Percentiles rank a stretch among this genome's conserved stretches.
phyloP scores from a whole-genome alignment of 1,284 basidiomycete genomes.

The Gastroboletus turbinatus region DNA sequence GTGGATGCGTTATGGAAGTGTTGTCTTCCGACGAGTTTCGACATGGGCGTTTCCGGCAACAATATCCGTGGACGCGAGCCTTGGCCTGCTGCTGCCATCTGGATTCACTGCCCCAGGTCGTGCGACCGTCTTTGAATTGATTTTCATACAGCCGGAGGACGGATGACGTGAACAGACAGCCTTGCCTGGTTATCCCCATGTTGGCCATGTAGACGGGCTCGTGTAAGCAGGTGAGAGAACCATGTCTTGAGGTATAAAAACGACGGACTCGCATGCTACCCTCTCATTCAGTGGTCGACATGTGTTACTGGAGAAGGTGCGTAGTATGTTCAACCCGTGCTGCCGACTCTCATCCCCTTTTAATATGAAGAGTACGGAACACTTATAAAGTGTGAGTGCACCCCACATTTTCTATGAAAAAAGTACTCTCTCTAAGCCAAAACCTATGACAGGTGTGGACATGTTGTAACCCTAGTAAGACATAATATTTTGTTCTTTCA shows the following conservation, averaged over 20 bases:
- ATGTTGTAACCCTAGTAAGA: conserved; percentile 54
- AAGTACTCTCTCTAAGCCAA: conserved; percentile 6
- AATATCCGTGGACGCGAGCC: conserved; percentile 12
- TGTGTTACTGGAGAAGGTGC: conserved; percentile 48
- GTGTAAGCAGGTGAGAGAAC: conserved; percentile 34
- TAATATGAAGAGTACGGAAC: conserved; percentile 46
- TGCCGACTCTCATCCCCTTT: conserved; percentile 6
- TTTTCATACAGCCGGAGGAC: conserved; percentile 24
- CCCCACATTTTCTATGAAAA: neutral
- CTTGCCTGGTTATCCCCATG: conserved; percentile 32
- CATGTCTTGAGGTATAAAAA: conserved; percentile 32
- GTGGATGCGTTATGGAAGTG: conserved; percentile 34
- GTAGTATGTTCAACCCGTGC: conserved; percentile 1
- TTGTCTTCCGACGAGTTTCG: conserved; percentile 34
- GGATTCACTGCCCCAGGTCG: conserved; percentile 30
- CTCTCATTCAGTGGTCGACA: conserved; percentile 24
- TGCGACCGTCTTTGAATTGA: conserved; percentile 32
- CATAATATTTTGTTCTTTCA: conserved; percentile 2
- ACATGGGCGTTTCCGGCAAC: conserved; percentile 28
- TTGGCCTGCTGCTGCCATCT: conserved; percentile 12
- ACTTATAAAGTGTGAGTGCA: conserved; percentile 45
- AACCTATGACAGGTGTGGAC: conserved; percentile 50
- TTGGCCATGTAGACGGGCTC: conserved; percentile 19
- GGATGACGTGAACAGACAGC: conserved; percentile 32
- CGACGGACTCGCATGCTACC: conserved; percentile 7